These are phyloP conservation scores for Sporisorium reilianum DNA, from an alignment of 1,284 basidiomycete species.

Conservation along the genomic window DNA sequence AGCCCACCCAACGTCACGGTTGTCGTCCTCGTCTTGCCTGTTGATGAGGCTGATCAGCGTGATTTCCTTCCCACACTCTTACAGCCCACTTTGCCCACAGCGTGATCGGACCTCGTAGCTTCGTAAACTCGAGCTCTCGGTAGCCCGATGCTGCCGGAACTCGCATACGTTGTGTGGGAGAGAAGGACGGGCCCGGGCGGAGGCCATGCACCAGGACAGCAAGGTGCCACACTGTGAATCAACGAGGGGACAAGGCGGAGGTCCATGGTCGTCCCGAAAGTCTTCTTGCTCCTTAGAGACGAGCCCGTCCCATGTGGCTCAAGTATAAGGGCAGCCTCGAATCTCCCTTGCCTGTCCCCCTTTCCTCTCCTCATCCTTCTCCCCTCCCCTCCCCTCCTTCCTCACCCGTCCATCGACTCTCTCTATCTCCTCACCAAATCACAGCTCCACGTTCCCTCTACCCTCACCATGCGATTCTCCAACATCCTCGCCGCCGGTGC, in stretches of 20 bases:
- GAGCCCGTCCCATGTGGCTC: neutral
- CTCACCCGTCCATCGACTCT: neutral
- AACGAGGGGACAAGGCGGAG: neutral
- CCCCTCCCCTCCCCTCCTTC: neutral
- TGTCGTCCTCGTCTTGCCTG: neutral
- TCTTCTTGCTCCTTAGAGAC: neutral
- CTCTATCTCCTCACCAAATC: neutral
- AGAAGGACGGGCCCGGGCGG: no score
- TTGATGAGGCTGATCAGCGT: neutral
- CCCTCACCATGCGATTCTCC: slow-evolving; percentile 35
- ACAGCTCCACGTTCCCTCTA: no score
- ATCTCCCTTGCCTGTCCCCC: neutral
- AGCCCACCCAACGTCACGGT: neutral
- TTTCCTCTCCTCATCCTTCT: slow-evolving; percentile 3
- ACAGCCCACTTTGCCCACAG: neutral
- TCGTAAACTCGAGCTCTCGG: neutral
- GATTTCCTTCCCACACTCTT: neutral
- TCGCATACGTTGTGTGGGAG: neutral
- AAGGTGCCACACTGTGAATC: neutral
- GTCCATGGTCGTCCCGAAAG: no score
- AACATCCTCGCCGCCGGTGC: slow-evolving; percentile 28
- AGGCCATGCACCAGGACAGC: neutral
- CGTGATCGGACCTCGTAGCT: neutral
- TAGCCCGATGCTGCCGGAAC: neutral
- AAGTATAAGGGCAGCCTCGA: neutral